phyloP scores from a whole-genome alignment of 2,329 filamentous ascomycete genomes.

The Paecilomyces dactylethromorphus region DNA sequence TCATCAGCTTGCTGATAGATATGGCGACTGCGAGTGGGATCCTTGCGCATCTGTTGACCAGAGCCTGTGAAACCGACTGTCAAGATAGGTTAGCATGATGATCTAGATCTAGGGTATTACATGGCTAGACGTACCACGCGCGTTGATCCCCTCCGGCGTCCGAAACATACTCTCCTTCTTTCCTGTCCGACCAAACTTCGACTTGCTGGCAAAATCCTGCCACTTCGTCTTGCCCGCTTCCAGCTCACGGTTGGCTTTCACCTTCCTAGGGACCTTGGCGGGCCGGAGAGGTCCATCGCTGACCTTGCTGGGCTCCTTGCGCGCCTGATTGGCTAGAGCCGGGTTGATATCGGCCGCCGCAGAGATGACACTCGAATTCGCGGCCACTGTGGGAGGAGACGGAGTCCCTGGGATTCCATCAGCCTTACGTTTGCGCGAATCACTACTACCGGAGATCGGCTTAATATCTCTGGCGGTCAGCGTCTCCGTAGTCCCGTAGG shows the following conservation, averaged over 20 bases:
- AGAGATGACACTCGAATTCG: conserved; percentile 54
- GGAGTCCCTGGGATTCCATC: conserved; percentile 61
- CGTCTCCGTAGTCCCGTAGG: conserved; percentile 74
- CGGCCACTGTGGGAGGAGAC: conserved; percentile 32
- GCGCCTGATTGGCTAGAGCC: conserved; percentile 57
- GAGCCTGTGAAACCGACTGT: conserved; percentile 93
- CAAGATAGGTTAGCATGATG: conserved; percentile 15
- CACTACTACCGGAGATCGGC: conserved; percentile 57
- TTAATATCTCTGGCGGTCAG: conserved; percentile 76
- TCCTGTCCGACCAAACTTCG: conserved; percentile 55
- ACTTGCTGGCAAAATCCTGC: conserved; percentile 83
- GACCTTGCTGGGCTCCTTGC: conserved; percentile 58
- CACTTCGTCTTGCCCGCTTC: conserved; percentile 89
- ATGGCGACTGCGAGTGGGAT: conserved; percentile 72
- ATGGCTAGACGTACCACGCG: conserved; percentile 58
- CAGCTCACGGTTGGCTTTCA: conserved; percentile 86
- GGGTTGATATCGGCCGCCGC: conserved; percentile 62
- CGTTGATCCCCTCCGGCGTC: conserved; percentile 78
- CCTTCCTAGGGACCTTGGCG: conserved; percentile 64
- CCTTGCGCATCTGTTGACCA: conserved; percentile 92
- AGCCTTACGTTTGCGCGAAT: conserved; percentile 74
- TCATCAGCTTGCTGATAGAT: conserved; percentile 75
- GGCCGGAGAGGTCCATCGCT: conserved; percentile 53
- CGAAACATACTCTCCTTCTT: conserved; percentile 98
- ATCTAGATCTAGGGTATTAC: conserved; percentile 1